Evolutionary conservation across 2,329 filamentous ascomycete species (phyloP), one percentile per base, ranked within the genome.

Genomic region (Huntiella omanensis): DNA sequence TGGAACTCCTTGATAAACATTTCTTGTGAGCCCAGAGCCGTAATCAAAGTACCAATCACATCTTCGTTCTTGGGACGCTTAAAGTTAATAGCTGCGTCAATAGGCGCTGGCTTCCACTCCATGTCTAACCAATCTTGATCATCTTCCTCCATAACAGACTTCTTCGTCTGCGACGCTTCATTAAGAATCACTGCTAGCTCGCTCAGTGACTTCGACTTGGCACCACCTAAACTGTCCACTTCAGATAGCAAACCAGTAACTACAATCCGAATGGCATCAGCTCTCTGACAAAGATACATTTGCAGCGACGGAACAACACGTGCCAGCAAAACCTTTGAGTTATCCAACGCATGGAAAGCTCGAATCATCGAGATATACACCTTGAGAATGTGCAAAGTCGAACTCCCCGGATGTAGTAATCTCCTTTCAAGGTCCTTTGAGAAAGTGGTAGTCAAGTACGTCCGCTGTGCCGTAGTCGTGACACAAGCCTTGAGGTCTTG

Each of bases 1-100:
- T 94, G 86, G 51, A 98, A 81, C 59, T 96, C 88, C 54, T 86
- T 92, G 61, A 95, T 91, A 57, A 96, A 96, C 40, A 81, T 73
- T 44, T 95, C 88, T 53, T 87, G 84, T 13, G 82, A 81, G 10
- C 94, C 88, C 53, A 94, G 83, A 0, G 93, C 75, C 49, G 77
- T 81, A 53, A 96, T 83, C 38, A 98, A 67, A 45, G 86, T 93
- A 45, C 86, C 86, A 48, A 96, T 85, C 10, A 96, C 80, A 60
- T 98, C 91, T 52, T 87, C 83, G 38, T 77, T 83, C 59, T 83
- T 92, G 8, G 84, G 83, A 49, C 86, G 80, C 56, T 83, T 85
- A 64, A 94, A 95, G 57, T 95, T 84, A 41, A 85, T 81, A 7
- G 85, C 86, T 1, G 91, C 91, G 58, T 98, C 91, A 35, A 92